phyloP scores from a whole-genome alignment of 2,329 filamentous ascomycete species.

The Calonectria ilicicola region DNA sequence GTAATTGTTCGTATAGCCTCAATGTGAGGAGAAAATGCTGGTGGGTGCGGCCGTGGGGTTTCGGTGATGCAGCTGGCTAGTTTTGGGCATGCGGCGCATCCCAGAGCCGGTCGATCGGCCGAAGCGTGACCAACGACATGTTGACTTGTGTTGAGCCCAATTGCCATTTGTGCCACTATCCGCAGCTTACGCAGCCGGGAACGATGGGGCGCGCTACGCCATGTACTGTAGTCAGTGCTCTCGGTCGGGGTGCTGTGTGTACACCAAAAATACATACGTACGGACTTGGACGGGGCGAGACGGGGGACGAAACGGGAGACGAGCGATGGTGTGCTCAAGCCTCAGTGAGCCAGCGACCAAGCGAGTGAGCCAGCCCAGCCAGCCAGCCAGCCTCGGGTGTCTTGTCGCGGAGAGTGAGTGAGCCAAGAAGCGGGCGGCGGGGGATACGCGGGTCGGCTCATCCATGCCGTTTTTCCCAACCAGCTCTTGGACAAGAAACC shows the following conservation, averaged over 20 bases:
- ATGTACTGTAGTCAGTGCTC: neutral
- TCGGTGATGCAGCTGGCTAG: slow-evolving; percentile 11
- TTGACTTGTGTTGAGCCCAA: neutral
- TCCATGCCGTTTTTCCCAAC: slow-evolving; percentile 12
- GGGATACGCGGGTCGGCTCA: slow-evolving; percentile 19
- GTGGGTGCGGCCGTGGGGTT: slow-evolving; percentile 7
- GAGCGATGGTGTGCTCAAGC: slow-evolving; percentile 27
- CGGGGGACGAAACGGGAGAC: neutral
- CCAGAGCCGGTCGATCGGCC: slow-evolving; percentile 24
- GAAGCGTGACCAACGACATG: slow-evolving; percentile 10
- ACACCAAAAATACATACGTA: slow-evolving; percentile 10
- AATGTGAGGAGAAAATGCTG: neutral
- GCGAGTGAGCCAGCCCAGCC: too few relatives aligned
- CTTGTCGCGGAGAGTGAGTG: neutral
- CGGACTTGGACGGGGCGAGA: neutral
- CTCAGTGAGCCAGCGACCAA: neutral
- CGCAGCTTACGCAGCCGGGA: neutral
- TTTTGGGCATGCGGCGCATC: slow-evolving; percentile 11
- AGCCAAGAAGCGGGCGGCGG: slow-evolving; percentile 6
- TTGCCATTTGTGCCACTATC: neutral
- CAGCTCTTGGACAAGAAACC: slow-evolving; percentile 11
- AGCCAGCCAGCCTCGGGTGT: slow-evolving; percentile 9
- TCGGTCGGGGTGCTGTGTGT: neutral
- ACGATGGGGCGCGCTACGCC: slow-evolving; percentile 4
- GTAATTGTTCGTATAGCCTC: slow-evolving; percentile 7